Evolutionary conservation across 2,329 filamentous ascomycete species (phyloP).

Genomic region (Thelonectria blattea): DNA sequence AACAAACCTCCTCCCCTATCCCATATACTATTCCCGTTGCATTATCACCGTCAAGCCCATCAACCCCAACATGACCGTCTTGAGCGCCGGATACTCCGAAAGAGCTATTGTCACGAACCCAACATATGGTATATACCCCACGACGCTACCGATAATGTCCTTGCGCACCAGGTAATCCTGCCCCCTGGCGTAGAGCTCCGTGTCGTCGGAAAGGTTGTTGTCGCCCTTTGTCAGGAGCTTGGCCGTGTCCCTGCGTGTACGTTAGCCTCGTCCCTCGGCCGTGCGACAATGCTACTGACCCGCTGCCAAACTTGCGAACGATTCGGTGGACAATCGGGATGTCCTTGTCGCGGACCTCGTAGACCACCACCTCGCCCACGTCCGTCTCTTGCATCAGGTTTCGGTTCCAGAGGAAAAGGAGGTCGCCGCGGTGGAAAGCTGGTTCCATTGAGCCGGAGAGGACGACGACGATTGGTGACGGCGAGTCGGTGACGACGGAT

Average conservation of each 20-base stretch:
- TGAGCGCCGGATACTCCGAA: conserved; percentile 95
- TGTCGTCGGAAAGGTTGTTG: conserved; percentile 94
- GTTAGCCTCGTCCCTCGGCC: conserved; percentile 11
- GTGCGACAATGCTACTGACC: conserved; percentile 47
- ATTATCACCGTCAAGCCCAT: conserved; percentile 95
- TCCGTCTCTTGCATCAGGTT: conserved; percentile 62
- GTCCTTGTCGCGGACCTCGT: conserved; percentile 89
- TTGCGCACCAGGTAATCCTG: conserved; percentile 87
- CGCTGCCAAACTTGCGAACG: conserved; percentile 73
- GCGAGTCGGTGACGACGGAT: conserved; percentile 76
- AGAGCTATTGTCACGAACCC: conserved; percentile 97
- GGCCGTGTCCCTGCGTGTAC: conserved; percentile 54
- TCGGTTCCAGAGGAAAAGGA: conserved; percentile 79
- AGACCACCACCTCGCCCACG: conserved; percentile 65
- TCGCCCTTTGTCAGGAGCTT: conserved; percentile 95
- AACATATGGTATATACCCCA: conserved; percentile 91
- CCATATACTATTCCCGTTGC: conserved; percentile 74
- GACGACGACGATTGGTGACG: conserved; percentile 82
- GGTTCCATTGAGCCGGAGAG: conserved; percentile 85
- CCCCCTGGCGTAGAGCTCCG: conserved; percentile 80
- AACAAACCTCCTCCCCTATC: background rate
- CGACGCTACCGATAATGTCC: conserved; percentile 92
- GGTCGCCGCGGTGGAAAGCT: conserved; percentile 78
- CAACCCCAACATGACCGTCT: conserved; percentile 90
- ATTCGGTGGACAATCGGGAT: conserved; percentile 97